Evolutionary conservation across 805 yeast species (phyloP), one percentile per base, ranked within the genome.

Genomic region (Ogataea trehaloabstinens): DNA sequence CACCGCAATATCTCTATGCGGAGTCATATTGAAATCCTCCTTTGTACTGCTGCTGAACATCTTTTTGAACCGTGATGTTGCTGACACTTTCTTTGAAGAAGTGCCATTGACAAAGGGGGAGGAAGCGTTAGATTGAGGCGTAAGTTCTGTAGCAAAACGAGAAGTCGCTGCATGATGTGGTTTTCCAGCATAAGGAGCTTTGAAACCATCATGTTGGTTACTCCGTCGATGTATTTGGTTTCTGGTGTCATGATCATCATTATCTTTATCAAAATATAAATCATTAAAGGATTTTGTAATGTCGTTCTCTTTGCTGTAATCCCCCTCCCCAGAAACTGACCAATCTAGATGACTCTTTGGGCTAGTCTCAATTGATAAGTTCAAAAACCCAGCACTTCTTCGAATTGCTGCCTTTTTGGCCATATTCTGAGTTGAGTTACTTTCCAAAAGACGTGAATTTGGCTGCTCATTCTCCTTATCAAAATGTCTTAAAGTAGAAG

Each of bases 311-410:
- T 40, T 46, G 35, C 49, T 43, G 19, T 54, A 36, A 52, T 35
- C 24, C 42, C 40, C 19, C 20, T 27, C 32, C 17, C 34, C 44
- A 30, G 46, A 35, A 34, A 15, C 16, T 17, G 27, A 20, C 19
- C 24, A 3, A 18, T 16, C 18, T n/a, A 7, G 21, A n/a, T 6
- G 28, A 10, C 11, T 12, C 17, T 6, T 27, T 6, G 59, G 56
- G 31, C 60, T 64, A 2, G 70, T 64, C 31, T 69, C 74, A 17
- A 74, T 53, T 10, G 78, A 72, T 35, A 76, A 48, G 39, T 76
- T 76, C 44, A 76, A 51, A 7, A 74, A 58, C 2, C 79, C 80
- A 2, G 68, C 73, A 63, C 80, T 73, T 58, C 82, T 65, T 44
- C 78, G 69, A 25, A 76, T 42, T 0, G 61, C 53, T 2, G 56